Evolutionary conservation across 768 basidiomycete genomes (phyloP).

Genomic region (Rhodosporidiobolus sp.): DNA sequence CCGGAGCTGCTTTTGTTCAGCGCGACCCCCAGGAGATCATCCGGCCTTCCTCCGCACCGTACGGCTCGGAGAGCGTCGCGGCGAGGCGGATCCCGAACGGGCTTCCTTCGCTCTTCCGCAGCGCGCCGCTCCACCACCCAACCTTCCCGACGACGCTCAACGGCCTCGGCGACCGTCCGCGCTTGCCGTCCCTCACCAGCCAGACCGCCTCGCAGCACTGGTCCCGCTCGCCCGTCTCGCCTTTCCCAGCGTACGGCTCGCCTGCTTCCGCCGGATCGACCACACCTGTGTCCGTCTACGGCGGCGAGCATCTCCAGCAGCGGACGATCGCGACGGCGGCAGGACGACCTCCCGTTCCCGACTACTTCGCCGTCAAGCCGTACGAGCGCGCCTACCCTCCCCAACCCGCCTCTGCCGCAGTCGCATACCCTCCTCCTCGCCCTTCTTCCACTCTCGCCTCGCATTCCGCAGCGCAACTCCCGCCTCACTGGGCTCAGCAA

Average conservation of each 20-base stretch:
- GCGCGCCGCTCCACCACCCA: background rate
- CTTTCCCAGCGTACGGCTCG: constrained; percentile 15
- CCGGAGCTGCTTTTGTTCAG: background rate
- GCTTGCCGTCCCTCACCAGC: background rate
- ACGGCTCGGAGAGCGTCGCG: background rate
- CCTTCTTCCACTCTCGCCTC: background rate
- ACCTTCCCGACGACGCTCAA: constrained; percentile 13
- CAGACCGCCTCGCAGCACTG: background rate
- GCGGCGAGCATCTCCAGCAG: constrained; percentile 9
- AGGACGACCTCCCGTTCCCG: background rate
- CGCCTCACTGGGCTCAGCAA: background rate
- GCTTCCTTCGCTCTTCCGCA: background rate
- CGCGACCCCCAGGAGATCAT: background rate
- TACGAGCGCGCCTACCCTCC: constrained; percentile 7
- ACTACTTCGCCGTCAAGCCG: constrained; percentile 21
- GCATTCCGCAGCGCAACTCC: background rate
- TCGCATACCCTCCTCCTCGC: background rate
- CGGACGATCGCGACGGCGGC: background rate
- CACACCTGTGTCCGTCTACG: background rate
- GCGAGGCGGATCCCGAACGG: background rate
- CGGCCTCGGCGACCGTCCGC: background rate
- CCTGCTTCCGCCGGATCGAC: constrained; percentile 4
- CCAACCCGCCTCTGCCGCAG: too few species aligned
- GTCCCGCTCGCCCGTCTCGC: constrained; percentile 5
- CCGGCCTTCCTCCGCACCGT: constrained; percentile 5